These are phyloP conservation scores for Mortierella claussenii DNA, from an alignment of 192 early-diverging fungal genomes.

Conservation along the genomic window DNA sequence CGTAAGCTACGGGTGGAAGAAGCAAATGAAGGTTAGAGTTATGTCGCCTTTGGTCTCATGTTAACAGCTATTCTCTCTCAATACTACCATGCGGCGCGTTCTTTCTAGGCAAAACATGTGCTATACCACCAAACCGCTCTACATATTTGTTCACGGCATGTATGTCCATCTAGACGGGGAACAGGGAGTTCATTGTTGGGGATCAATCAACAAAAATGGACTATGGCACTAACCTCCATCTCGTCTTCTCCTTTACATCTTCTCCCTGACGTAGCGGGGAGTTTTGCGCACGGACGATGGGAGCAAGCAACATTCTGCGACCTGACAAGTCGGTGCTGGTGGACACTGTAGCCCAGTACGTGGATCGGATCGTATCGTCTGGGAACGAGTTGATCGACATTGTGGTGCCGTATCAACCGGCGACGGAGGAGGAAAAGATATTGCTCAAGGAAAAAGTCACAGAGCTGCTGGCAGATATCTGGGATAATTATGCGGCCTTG, in stretches of 20 bases:
- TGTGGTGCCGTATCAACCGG: conserved; percentile 35
- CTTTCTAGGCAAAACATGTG: conserved; percentile 26
- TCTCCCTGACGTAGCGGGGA: conserved; percentile 18
- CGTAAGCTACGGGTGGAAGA: too few relatives aligned
- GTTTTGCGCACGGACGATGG: conserved; percentile 32
- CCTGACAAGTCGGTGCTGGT: conserved; percentile 39
- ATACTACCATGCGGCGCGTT: background rate
- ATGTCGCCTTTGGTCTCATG: background rate
- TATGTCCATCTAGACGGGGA: conserved; percentile 27
- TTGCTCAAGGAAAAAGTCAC: conserved; percentile 40
- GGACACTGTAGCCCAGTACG: conserved; percentile 42
- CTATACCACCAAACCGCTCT: conserved; percentile 29
- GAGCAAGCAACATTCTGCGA: conserved; percentile 35
- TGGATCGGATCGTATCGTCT: conserved; percentile 37
- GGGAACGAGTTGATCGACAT: conserved; percentile 41
- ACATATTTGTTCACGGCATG: conserved; percentile 57
- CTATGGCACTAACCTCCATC: background rate
- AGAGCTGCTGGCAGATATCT: conserved; percentile 43
- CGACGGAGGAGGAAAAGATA: conserved; percentile 37
- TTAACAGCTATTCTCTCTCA: background rate
- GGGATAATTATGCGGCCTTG: conserved; percentile 47
- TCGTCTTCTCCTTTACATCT: background rate
- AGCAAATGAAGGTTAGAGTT: too few relatives aligned
- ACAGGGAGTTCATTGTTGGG: too few relatives aligned
- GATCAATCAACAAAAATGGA: too few relatives aligned